Percentiles rank a stretch among this genome's conserved stretches.
phyloP scores from a whole-genome alignment of 805 yeast species.

The Huiozyma naganishii region DNA sequence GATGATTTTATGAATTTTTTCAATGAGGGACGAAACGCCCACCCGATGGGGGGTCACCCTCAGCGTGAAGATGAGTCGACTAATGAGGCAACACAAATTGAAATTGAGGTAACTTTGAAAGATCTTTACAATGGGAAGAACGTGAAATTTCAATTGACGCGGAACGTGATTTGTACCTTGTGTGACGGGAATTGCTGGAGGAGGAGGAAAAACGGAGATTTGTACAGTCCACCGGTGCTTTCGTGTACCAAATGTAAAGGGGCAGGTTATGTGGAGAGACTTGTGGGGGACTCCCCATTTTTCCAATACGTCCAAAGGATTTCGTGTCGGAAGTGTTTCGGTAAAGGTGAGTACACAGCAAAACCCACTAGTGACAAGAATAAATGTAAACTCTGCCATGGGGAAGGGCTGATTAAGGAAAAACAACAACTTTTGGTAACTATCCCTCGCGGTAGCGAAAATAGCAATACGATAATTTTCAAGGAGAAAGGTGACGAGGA shows the following conservation, averaged over 20 bases:
- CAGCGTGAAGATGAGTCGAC: neutral
- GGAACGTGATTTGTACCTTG: constrained; percentile 58
- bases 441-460: constrained; percentile 59
- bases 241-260: constrained; percentile 66
- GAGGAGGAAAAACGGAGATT: constrained; percentile 16
- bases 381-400: constrained; percentile 67
- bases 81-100: constrained; percentile 38
- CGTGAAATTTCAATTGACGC: constrained; percentile 57
- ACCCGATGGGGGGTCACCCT: neutral
- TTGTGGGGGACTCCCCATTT: neutral
- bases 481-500: constrained; percentile 69
- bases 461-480: constrained; percentile 50
- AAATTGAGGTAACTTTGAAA: constrained; percentile 53
- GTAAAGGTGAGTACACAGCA: constrained; percentile 43
- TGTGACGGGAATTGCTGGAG: constrained; percentile 76
- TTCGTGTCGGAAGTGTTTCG: constrained; percentile 60
- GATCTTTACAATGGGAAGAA: constrained; percentile 76
- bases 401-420: constrained; percentile 50
- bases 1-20: constrained; percentile 73
- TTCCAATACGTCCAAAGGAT: constrained; percentile 34
- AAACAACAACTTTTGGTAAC: constrained; percentile 66
- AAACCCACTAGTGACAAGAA: constrained; percentile 38
- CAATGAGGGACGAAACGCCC: constrained; percentile 11
- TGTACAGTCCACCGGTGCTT: constrained; percentile 34
- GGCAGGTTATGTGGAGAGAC: constrained; percentile 43